A percentile compares a stretch with the other conserved stretches of the same genome.
phyloP scores from a whole-genome alignment of 768 basidiomycete species.

The Filobasidium wieringae region DNA sequence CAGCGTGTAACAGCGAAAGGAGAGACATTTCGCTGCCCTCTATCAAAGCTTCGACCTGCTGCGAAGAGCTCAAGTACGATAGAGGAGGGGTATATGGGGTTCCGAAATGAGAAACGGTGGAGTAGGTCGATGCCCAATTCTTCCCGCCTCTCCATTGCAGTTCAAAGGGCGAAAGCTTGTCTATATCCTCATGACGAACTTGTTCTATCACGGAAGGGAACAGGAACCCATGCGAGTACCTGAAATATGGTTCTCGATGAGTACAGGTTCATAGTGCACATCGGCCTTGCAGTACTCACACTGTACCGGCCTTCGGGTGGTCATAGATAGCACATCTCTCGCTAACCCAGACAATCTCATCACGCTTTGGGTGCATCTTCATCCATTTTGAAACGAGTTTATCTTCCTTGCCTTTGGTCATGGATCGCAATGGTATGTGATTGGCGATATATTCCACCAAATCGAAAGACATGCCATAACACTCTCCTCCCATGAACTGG shows the following conservation, averaged over 20 bases:
- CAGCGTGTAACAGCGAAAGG: constrained; percentile 38
- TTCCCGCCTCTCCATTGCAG: constrained; percentile 31
- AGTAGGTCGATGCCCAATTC: constrained; percentile 48
- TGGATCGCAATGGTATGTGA: constrained; percentile 54
- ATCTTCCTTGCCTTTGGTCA: constrained; percentile 77
- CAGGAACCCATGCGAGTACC: constrained; percentile 87
- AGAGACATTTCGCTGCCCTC: constrained; percentile 71
- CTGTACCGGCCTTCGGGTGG: constrained; percentile 84
- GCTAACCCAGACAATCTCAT: constrained; percentile 72
- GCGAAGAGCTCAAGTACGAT: constrained; percentile 50
- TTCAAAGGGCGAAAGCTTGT: constrained; percentile 35
- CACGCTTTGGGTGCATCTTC: constrained; percentile 57
- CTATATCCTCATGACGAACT: constrained; percentile 45
- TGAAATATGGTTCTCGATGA: constrained; percentile 29
- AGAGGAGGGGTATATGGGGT: constrained; percentile 60
- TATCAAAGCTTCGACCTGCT: constrained; percentile 81
- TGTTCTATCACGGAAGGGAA: constrained; percentile 78
- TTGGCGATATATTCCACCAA: constrained; percentile 77
- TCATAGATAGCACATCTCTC: constrained; percentile 98
- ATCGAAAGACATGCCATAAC: constrained; percentile 80
- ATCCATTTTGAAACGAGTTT: constrained; percentile 85
- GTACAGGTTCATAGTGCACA: constrained; percentile 1
- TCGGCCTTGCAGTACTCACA: constrained; percentile 47
- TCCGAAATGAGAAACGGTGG: constrained; percentile 77
- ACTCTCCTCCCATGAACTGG: constrained; percentile 87